A percentile compares a stretch with the other conserved stretches of the same genome.
Conservation (phyloP, 805 yeast species). For the Wickerhamiella alocasiicola region DNA sequence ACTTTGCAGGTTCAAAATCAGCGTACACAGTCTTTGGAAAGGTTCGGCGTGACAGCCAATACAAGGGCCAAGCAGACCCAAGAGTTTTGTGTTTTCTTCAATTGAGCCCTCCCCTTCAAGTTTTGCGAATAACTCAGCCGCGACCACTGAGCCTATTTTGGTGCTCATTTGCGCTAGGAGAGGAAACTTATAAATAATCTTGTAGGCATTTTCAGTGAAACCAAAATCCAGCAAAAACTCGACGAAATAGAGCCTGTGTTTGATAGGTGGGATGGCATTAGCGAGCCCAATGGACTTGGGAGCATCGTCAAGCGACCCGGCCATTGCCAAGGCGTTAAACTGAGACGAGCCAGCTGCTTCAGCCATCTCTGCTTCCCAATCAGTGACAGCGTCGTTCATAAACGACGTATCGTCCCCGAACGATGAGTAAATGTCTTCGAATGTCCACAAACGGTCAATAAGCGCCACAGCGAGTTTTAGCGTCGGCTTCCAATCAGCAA, state of each 20-base stretch:
- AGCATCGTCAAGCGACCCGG: constrained; percentile 1
- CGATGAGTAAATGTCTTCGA: neutral
- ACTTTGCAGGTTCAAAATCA: neutral
- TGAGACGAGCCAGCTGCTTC: neutral
- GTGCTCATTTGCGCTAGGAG: constrained; percentile 3
- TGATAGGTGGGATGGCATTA: neutral
- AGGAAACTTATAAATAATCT: constrained; percentile 3
- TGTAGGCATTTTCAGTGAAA: neutral
- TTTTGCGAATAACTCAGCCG: neutral
- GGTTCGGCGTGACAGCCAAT: neutral
- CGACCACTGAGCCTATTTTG: neutral
- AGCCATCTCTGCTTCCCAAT: neutral
- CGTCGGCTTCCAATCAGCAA: neutral
- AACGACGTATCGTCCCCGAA: constrained; percentile 1
- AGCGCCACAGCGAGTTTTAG: neutral
- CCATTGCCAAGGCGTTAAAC: constrained; percentile 4
- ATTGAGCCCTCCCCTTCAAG: neutral
- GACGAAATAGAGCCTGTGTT: constrained; percentile 3
- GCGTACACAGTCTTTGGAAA: neutral
- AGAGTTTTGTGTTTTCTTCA: neutral
- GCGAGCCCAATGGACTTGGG: neutral
- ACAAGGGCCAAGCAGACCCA: constrained; percentile 1
- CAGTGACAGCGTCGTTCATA: neutral
- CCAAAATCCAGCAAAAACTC: neutral
- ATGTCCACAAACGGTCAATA: neutral